Evolutionary conservation across 2,329 filamentous ascomycete genomes (phyloP).

Genomic region (Penicillium sp.): DNA sequence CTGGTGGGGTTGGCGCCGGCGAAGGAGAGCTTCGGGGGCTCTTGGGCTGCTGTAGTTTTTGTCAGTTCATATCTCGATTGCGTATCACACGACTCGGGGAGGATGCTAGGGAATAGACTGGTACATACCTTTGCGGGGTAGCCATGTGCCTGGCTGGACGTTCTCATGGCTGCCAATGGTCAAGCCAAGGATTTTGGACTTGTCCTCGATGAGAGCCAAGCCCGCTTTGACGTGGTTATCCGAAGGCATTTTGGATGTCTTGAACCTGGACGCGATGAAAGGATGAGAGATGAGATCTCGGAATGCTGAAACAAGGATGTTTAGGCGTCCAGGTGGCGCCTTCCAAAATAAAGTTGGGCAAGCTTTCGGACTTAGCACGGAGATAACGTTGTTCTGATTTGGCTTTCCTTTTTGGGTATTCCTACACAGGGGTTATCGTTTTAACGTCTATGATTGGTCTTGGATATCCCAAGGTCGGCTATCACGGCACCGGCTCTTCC

Average conservation of each 20-base stretch:
- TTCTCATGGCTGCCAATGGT: constrained; percentile 27
- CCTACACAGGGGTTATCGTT: neutral
- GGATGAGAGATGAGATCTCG: neutral
- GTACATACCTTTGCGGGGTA: constrained; percentile 33
- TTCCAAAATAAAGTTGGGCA: constrained; percentile 1
- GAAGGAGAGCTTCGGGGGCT: constrained; percentile 22
- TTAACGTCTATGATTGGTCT: neutral
- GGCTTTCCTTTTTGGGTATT: neutral
- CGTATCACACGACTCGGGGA: too few relatives aligned
- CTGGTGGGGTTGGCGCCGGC: constrained; percentile 13
- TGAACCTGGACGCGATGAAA: neutral
- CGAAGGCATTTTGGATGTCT: constrained; percentile 17
- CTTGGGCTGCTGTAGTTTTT: constrained; percentile 21
- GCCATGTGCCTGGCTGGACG: constrained; percentile 32
- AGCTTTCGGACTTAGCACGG: constrained; percentile 9
- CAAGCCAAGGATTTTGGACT: constrained; percentile 36
- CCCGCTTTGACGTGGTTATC: constrained; percentile 16
- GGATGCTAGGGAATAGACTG: neutral
- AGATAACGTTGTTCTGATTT: neutral
- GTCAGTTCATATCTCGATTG: neutral
- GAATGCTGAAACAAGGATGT: neutral
- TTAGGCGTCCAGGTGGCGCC: neutral
- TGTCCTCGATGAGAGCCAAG: constrained; percentile 32
- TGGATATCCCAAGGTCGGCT: neutral
- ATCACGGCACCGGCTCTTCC: neutral